Base-by-base conservation (phyloP, 352 stramenopile species). In the Pythium coloratum region DNA sequence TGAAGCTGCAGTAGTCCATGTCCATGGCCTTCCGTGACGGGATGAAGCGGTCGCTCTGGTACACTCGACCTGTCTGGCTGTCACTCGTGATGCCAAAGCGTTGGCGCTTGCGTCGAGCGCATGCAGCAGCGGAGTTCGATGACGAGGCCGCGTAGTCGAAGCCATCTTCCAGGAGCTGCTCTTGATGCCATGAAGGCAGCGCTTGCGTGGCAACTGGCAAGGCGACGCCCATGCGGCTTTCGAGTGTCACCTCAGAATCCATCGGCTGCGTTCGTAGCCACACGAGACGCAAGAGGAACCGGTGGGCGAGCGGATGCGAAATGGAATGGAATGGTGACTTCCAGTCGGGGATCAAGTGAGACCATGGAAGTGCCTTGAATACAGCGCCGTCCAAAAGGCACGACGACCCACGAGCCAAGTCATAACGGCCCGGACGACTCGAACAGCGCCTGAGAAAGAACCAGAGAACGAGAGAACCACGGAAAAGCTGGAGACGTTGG, bases 21-120 rank as follows among this genome's bases (percentile, higher is more conserved):
- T 86, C 75, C 71, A 80, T 81, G 10, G 62, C 58, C 9, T 61
- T 71, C 18, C 77, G 66, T 16, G 72, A 65, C 0, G 77, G 77
- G 42, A 86, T 86, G 65, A 86, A 86, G 20, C 77, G 76, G 59
- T 83, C 77, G 65, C 75, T 78, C 54, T 76, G 34, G 44, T 63
- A 71, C 42, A 79, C 34, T 13, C 66, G 66, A 6, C 51, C 8
- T 9, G 58, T 34, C 24, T 44, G 20, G 10, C 36, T 57, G 28
- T 55, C 28, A 3, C 16, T 54, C 3, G 51, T 34, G 38, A 59
- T 47, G 12, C 51, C 59, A 47, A 71, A 67, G 1, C 75, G 72
- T 62, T 75, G 69, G 30, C 75, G 66, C 55, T 81, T 81, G 26
- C 66, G 66, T 51, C 64, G 28, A 20, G 66, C 58, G 2, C 55